Evolutionary conservation across 2,329 filamentous ascomycete genomes (phyloP).

Genomic region (Fusarium poae): DNA sequence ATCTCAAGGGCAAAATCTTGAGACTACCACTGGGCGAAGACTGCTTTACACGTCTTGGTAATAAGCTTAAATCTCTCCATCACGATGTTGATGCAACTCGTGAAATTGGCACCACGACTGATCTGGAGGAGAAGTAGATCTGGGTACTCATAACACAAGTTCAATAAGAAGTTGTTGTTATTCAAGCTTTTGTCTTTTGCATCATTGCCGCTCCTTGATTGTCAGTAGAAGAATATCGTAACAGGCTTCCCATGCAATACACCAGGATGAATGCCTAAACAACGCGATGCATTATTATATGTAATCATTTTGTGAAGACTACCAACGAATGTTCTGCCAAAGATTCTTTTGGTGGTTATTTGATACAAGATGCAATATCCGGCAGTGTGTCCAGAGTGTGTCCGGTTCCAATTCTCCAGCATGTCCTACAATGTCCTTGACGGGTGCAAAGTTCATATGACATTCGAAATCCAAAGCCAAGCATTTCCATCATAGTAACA

Average conservation of each 20-base stretch:
- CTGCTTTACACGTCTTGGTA: constrained; percentile 47
- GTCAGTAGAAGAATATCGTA: neutral
- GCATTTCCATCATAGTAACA: neutral
- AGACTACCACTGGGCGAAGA: constrained; percentile 55
- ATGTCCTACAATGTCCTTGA: too few species aligned
- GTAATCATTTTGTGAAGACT: neutral
- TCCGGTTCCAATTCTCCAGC: neutral
- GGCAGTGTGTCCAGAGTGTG: too few species aligned
- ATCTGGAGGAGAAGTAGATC: constrained; percentile 10
- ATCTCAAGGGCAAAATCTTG: constrained; percentile 50
- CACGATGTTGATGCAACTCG: constrained; percentile 30
- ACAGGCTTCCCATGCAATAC: neutral
- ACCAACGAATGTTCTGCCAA: neutral
- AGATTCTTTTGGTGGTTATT: neutral
- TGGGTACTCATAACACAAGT: neutral
- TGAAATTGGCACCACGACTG: constrained; percentile 29
- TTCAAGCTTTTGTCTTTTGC: neutral
- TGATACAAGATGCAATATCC: neutral
- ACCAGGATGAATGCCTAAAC: too few species aligned
- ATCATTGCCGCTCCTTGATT: neutral
- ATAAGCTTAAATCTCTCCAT: constrained; percentile 40
- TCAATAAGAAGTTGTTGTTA: neutral
- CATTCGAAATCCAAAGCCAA: neutral
- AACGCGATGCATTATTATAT: neutral
- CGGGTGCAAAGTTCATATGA: neutral